Conservation (phyloP, 2,329 filamentous ascomycete species). For the Fusarium staphyleae region DNA sequence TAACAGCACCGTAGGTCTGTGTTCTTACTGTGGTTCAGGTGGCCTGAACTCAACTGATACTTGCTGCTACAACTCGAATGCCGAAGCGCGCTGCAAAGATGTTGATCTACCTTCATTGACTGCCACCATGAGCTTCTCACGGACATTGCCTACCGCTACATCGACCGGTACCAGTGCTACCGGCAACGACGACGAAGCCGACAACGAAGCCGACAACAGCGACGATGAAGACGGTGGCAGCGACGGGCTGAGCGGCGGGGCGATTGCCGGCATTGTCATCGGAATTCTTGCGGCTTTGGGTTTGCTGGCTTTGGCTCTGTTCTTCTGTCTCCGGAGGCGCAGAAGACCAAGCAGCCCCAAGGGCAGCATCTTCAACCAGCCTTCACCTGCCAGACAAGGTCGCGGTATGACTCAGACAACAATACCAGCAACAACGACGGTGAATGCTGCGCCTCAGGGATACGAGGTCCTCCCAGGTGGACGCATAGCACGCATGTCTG, state of each 20-base stretch:
- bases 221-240: constrained; percentile 32
- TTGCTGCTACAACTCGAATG: constrained; percentile 85
- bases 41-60: constrained; percentile 93
- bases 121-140: constrained; percentile 68
- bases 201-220: constrained; percentile 28
- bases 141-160: constrained; percentile 50
- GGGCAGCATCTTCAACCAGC: constrained; percentile 87
- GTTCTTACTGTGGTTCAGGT: constrained; percentile 83
- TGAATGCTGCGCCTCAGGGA: constrained; percentile 53
- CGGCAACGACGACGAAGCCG: constrained; percentile 20
- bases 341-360: constrained; percentile 66
- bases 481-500: constrained; percentile 94
- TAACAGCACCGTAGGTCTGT: constrained; percentile 76
- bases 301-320: constrained; percentile 72
- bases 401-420: constrained; percentile 50
- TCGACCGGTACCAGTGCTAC: constrained; percentile 30
- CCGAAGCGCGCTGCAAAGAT: constrained; percentile 73
- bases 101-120: constrained; percentile 82
- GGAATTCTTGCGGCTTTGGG: constrained; percentile 76
- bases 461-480: constrained; percentile 84
- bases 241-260: constrained; percentile 73
- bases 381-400: constrained; percentile 71
- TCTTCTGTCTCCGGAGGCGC: constrained; percentile 67
- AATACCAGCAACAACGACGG: constrained; percentile 30
- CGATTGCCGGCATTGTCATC: constrained; percentile 89